Percentiles rank a stretch among this genome's conserved stretches.
These are phyloP conservation scores for Macrocybe sp. DNA, from an alignment of 1,284 basidiomycete species.

Conservation along the genomic window DNA sequence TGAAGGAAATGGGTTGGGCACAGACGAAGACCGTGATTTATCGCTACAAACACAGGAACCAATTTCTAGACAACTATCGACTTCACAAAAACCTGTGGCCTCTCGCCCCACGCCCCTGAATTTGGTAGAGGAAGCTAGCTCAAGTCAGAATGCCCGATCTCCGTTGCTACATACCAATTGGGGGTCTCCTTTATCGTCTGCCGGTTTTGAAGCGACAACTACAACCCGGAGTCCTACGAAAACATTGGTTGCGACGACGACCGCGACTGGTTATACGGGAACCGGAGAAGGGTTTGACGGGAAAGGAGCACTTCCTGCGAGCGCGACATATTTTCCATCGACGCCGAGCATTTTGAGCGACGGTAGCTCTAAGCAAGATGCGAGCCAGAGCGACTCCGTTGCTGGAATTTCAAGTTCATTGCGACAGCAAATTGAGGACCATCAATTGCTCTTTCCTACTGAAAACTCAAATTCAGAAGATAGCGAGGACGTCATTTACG, in stretches of 20 bases:
- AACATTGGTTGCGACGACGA: no score
- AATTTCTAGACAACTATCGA: no score
- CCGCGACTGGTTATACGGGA: background rate
- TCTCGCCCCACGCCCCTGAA: constrained; percentile 6
- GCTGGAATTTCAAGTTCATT: constrained; percentile 26
- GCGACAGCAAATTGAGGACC: constrained; percentile 29
- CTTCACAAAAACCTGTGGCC: no score
- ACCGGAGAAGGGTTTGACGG: constrained; percentile 2
- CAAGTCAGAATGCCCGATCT: constrained; percentile 24
- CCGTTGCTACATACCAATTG: constrained; percentile 52
- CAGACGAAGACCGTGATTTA: no score
- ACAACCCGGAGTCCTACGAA: background rate
- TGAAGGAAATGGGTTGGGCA: no score
- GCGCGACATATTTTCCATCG: background rate
- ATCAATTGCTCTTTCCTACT: background rate
- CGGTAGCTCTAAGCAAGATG: no score
- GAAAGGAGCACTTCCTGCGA: background rate
- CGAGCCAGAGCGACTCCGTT: background rate
- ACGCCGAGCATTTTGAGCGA: no score
- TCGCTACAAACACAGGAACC: no score
- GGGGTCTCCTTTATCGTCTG: constrained; percentile 40
- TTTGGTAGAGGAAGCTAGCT: constrained; percentile 1
- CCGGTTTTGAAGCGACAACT: constrained; percentile 12
- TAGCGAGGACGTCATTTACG: background rate
- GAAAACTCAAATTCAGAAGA: background rate